Evolutionary conservation across 176 grass and related monocot species (phyloP).

Genomic region (Lolium multiflorum): DNA sequence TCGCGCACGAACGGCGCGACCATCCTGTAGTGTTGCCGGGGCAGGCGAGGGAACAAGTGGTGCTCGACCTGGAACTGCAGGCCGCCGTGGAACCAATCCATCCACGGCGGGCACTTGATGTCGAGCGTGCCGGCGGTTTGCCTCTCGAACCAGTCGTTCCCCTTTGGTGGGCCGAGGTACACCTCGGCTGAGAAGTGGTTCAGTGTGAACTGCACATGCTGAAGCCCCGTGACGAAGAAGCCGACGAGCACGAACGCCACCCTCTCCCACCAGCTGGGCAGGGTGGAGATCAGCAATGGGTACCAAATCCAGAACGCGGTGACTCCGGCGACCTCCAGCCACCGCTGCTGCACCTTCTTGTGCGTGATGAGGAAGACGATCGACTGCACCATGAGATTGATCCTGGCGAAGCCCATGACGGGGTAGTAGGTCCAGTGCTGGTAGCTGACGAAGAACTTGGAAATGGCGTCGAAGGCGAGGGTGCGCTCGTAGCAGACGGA

Average conservation of each 20-base stretch:
- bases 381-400: conserved; percentile 78
- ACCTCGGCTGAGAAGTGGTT: conserved; percentile 91
- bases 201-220: conserved; percentile 94
- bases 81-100: conserved; percentile 99
- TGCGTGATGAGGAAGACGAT: conserved; percentile 50
- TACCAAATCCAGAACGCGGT: conserved; percentile 84
- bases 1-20: conserved; percentile 70
- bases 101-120: conserved; percentile 83
- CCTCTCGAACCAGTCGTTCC: conserved; percentile 99
- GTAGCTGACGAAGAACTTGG: conserved; percentile 84
- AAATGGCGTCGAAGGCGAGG: conserved; percentile 57
- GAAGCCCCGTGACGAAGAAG: conserved; percentile 79
- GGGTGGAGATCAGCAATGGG: conserved; percentile 68
- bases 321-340: conserved; percentile 68
- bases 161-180: conserved; percentile 71
- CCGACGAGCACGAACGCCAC: conserved; percentile 68
- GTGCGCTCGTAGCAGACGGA: conserved; percentile 77
- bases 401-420: conserved; percentile 84
- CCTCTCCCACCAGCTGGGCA: conserved; percentile 83
- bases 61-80: conserved; percentile 95
- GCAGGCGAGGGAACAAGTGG: conserved; percentile 92
- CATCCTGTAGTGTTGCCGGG: conserved; percentile 70
- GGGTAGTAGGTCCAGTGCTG: conserved; percentile 99
- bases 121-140: conserved; percentile 78
- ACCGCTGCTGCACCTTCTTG: conserved; percentile 53